Evolutionary conservation across 352 stramenopile species (phyloP), one percentile per base, ranked within the genome.

Genomic region (Phytopythium mirpurense): DNA sequence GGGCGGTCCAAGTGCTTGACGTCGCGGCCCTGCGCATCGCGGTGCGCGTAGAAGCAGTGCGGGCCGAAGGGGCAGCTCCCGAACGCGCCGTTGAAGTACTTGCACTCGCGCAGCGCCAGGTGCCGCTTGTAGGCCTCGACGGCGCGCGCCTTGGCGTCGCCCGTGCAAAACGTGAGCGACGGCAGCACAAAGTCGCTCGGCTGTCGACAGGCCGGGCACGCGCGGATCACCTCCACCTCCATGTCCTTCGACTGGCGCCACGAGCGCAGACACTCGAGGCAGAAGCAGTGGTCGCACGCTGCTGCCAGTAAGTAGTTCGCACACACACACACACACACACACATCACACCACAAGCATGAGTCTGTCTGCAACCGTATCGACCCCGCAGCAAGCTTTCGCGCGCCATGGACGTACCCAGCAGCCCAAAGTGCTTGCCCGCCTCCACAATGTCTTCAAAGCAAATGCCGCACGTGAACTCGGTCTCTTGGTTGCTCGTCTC

Each of bases 131-230:
- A 91, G 23, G 67, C 76, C 15, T 79, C 74, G 15, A 89, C 70
- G 11, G 78, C 70, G 32, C 72, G 62, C 24, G 51, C 37, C 42
- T 91, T 91, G 5, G 71, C 70, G 2, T 74, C 70, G 24, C 81
- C 81, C 24, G 67, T 88, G 55, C 72, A 83, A 51, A 91, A 91
- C 29, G 71, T 72, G 34, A 89, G 77, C 32, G 81, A 91, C 35
- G 81, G 81, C n/a, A 91, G 78, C 43, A 91, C 87, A 52, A 80
- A 91, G 51, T 88, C 78, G 49, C 78, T 88, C 18, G 76, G 74
- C 27, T 78, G 32, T 16, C 81, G 76, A 18, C 81, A 91, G 15
- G 70, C 78, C 2, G 81, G 81, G 41, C 81, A 91, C 23, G 74
- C 62, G 9, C 78, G 78, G 43, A 78, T 87, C 31, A 86, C 72